Base-by-base conservation (phyloP, 2,329 filamentous ascomycete genomes). In the Capronia epimyces region DNA sequence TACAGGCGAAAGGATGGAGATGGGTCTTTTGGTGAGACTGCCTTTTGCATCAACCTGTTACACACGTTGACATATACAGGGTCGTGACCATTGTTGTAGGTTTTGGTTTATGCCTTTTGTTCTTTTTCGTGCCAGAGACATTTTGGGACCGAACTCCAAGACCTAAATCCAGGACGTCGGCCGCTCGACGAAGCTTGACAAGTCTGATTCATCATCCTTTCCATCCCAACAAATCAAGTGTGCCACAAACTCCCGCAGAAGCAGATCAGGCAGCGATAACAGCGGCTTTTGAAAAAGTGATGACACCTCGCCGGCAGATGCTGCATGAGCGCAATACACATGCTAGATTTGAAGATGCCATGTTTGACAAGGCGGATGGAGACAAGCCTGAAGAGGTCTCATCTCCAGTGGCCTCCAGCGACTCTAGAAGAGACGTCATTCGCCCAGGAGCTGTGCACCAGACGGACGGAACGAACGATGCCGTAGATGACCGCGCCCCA, bases 121-220 rank as follows among this genome's bases (percentile, higher is more conserved):
- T 95, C 66, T 75, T 96, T 52, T 95, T 95, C 61, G 87, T 95
- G 0, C 91, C 91, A 0, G 91, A 97, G 70, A 95, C 89, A 0
- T 96, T 95, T 60, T 97, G 91, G 91, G 89, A 96, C 67, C 78
- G 91, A 42, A 84, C 85, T 2, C 89, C 90, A 7, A 72, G 77
- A 25, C 66, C 71, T 40, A 70, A 70, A 53, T 55, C 64, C 9
- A 70, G 70, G 60, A 65, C 69, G 46, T 56, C 67, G 54, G 60
- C 61, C 5, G 55, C 63, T 15, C 55, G 48, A 25, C 51, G 56
- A 18, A 59, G 61, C 15, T 46, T 64, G 8, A 67, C 64, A 3
- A 61, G 43, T 29, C 32, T 54, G 15, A 12, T 59, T 9, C 49
- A 48, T 27, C 49, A 55, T 46, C 53, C 53, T 15, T 40, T 52